Conservation (phyloP, 192 early-diverging fungal genomes). For the Pecoramyces ruminantium region DNA sequence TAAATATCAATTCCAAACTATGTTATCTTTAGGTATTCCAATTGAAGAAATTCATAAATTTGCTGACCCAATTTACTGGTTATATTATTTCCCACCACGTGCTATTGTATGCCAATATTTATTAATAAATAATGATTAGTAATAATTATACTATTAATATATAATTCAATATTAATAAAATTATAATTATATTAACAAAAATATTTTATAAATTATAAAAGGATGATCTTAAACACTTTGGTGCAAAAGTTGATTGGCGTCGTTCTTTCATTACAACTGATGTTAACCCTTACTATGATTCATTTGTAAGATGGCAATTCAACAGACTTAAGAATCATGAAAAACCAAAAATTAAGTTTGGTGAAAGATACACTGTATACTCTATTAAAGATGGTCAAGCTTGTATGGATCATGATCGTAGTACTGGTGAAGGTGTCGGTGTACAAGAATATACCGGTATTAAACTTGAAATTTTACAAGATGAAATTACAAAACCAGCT, state of each 20-base stretch:
- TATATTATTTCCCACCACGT: conserved; percentile 82
- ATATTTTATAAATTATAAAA: conserved; percentile 18
- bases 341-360: conserved; percentile 71
- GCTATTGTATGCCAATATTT: conserved; percentile 23
- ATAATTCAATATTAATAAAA: neutral
- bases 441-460: conserved; percentile 94
- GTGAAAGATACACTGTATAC: conserved; percentile 93
- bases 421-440: conserved; percentile 78
- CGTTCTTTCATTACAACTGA: conserved; percentile 96
- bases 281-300: conserved; percentile 94
- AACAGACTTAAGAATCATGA: conserved; percentile 56
- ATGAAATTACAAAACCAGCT: conserved; percentile 16
- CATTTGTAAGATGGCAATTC: conserved; percentile 97
- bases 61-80: conserved; percentile 79
- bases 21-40: conserved; percentile 73
- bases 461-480: conserved; percentile 66
- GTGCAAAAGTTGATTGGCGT: conserved; percentile 71
- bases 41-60: conserved; percentile 83
- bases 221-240: conserved; percentile 37
- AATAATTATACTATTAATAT: too few species aligned
- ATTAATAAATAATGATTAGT: too few species aligned
- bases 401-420: conserved; percentile 98
- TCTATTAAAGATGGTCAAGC: conserved; percentile 86
- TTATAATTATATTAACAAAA: conserved; percentile 7
- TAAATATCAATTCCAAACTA: conserved; percentile 94